A percentile compares a stretch with the other conserved stretches of the same genome.
Evolutionary conservation across 495 filamentous ascomycete genomes (phyloP).

Genomic region (Parmelia sp.): DNA sequence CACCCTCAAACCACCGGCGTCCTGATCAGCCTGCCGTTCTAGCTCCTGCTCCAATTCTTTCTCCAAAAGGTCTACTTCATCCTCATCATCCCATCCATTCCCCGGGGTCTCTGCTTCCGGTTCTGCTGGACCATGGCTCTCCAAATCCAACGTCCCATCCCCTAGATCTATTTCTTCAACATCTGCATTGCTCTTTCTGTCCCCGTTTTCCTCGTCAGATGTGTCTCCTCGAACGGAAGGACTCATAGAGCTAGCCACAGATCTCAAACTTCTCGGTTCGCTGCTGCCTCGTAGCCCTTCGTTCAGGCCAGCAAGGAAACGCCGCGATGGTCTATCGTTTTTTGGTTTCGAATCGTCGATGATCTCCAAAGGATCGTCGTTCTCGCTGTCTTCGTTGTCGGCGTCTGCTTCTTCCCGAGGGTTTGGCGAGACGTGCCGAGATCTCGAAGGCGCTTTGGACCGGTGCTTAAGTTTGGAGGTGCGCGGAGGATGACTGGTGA

Average conservation of each 20-base stretch:
- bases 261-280: conserved; percentile 26
- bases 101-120: conserved; percentile 11
- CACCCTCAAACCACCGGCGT: conserved; percentile 14
- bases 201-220: conserved; percentile 15
- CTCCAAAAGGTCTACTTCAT: conserved; percentile 17
- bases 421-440: conserved; percentile 16
- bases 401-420: conserved; percentile 21
- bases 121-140: conserved; percentile 8
- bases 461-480: conserved; percentile 14
- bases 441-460: background rate
- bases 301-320: conserved; percentile 16
- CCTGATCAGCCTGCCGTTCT: conserved; percentile 27
- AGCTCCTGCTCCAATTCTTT: conserved; percentile 26
- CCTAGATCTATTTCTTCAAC: conserved; percentile 24
- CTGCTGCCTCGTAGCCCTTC: conserved; percentile 18
- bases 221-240: conserved; percentile 19
- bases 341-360: conserved; percentile 21
- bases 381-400: conserved; percentile 24
- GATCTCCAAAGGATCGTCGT: conserved; percentile 23
- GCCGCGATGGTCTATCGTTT: conserved; percentile 18
- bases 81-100: conserved; percentile 18
- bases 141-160: background rate
- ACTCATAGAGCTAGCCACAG: conserved; percentile 28
- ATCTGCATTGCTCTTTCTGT: conserved; percentile 19
- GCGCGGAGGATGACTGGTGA: background rate